Evolutionary conservation across 2,329 filamentous ascomycete genomes (phyloP).

Genomic region (Epichloe gansuensis): DNA sequence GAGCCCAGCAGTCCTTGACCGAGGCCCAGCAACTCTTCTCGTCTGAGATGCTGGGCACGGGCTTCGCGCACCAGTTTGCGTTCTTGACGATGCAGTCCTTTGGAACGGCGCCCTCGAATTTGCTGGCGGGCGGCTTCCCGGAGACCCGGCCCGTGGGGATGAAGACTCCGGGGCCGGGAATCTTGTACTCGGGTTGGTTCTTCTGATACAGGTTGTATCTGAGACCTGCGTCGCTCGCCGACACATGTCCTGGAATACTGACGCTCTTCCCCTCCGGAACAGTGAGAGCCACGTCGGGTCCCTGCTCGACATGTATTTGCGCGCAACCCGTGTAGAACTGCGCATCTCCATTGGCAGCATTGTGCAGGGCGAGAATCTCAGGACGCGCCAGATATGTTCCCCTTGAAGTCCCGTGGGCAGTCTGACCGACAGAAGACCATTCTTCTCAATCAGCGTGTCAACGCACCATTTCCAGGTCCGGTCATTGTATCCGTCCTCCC

Average conservation of each 20-base stretch:
- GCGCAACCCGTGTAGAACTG: conserved; percentile 65
- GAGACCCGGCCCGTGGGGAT: conserved; percentile 20
- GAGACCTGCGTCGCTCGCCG: conserved; percentile 40
- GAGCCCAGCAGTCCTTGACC: conserved; percentile 43
- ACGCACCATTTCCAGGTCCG: conserved; percentile 52
- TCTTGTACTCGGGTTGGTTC: conserved; percentile 35
- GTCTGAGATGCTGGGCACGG: conserved; percentile 44
- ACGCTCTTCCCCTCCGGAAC: conserved; percentile 23
- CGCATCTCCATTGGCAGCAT: conserved; percentile 45
- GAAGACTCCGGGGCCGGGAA: conserved; percentile 42
- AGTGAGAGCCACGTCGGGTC: conserved; percentile 31
- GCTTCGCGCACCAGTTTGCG: conserved; percentile 59
- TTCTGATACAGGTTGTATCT: conserved; percentile 52
- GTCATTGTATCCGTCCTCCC: conserved; percentile 53
- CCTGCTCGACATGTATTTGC: conserved; percentile 49
- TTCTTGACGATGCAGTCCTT: conserved; percentile 49
- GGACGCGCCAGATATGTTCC: conserved; percentile 63
- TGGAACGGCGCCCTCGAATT: conserved; percentile 38
- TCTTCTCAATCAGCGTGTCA: conserved; percentile 51
- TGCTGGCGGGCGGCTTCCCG: conserved; percentile 7
- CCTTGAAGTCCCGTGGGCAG: conserved; percentile 47
- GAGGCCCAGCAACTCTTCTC: conserved; percentile 49
- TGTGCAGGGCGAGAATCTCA: conserved; percentile 58
- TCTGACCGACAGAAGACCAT: conserved; percentile 49
- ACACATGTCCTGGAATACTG: conserved; percentile 55